Percentiles rank a stretch among this genome's conserved stretches.
These are phyloP conservation scores for Penicillium glabrum DNA, from an alignment of 2,329 filamentous ascomycete species.

Conservation along the genomic window DNA sequence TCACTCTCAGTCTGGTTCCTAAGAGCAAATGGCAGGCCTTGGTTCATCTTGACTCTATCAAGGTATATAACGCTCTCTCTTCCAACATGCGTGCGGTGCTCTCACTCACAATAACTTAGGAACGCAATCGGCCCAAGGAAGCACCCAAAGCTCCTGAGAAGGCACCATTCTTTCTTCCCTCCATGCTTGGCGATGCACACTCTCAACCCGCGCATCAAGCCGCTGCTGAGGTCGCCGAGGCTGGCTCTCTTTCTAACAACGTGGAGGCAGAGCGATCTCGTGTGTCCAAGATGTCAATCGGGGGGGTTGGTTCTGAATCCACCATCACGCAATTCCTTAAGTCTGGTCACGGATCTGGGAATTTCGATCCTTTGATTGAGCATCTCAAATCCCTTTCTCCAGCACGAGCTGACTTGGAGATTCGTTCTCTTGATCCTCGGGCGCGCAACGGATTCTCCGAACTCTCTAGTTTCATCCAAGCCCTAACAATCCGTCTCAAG, in stretches of 20 bases:
- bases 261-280: conserved; percentile 58
- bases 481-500: conserved; percentile 69
- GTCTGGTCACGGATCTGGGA: conserved; percentile 48
- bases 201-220: conserved; percentile 22
- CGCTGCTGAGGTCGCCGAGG: conserved; percentile 25
- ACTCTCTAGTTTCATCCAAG: conserved; percentile 75
- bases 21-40: conserved; percentile 93
- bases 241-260: conserved; percentile 31
- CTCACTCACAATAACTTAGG: conserved; percentile 42
- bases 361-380: conserved; percentile 69
- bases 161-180: conserved; percentile 89
- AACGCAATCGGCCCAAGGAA: conserved; percentile 91
- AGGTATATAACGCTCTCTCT: conserved; percentile 30
- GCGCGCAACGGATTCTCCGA: conserved; percentile 60
- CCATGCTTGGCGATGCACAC: conserved; percentile 24
- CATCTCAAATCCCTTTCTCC: conserved; percentile 80
- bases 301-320: conserved; percentile 27
- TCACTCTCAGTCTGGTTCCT: conserved; percentile 85
- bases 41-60: conserved; percentile 86
- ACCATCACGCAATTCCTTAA: conserved; percentile 52
- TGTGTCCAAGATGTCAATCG: conserved; percentile 66
- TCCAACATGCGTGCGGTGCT: neutral
- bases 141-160: conserved; percentile 89
- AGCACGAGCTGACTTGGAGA: conserved; percentile 83
- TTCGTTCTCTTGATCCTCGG: conserved; percentile 68